Evolutionary conservation across 2,329 filamentous ascomycete species (phyloP).

Genomic region (Aspergillus melleus): DNA sequence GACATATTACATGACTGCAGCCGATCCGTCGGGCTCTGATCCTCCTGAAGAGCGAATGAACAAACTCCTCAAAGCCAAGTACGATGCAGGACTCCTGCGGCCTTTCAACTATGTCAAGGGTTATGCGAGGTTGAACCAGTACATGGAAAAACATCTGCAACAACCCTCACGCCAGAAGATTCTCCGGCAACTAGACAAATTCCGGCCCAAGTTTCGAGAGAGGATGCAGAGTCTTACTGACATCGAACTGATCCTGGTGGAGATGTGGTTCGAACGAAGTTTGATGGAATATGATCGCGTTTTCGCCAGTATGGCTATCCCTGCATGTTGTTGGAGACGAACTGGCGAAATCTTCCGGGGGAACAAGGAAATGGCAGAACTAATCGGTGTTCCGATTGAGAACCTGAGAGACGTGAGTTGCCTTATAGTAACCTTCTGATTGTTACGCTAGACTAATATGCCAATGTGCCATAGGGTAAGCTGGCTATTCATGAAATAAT

Average conservation of each 20-base stretch:
- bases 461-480: constrained; percentile 65
- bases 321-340: constrained; percentile 93
- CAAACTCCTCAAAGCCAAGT: constrained; percentile 89
- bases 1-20: constrained; percentile 91
- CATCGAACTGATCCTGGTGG: constrained; percentile 88
- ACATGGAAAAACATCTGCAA: constrained; percentile 87
- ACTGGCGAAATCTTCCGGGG: constrained; percentile 97
- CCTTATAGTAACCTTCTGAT: not conserved
- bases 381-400: constrained; percentile 91
- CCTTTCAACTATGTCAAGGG: constrained; percentile 99
- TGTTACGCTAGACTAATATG: constrained; percentile 4
- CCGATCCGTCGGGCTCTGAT: constrained; percentile 84
- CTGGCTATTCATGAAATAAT: constrained; percentile 94
- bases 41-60: constrained; percentile 94
- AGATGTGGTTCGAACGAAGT: constrained; percentile 98
- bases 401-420: constrained; percentile 79
- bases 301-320: constrained; percentile 98
- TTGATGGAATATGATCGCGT: constrained; percentile 98
- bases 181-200: constrained; percentile 83
- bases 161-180: constrained; percentile 86
- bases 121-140: constrained; percentile 83
- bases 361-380: constrained; percentile 97
- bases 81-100: constrained; percentile 89
- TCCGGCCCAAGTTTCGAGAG: constrained; percentile 92
- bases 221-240: constrained; percentile 91